phyloP scores from a whole-genome alignment of 306 rosid genomes.

The Gynostemma pentaphyllum region DNA sequence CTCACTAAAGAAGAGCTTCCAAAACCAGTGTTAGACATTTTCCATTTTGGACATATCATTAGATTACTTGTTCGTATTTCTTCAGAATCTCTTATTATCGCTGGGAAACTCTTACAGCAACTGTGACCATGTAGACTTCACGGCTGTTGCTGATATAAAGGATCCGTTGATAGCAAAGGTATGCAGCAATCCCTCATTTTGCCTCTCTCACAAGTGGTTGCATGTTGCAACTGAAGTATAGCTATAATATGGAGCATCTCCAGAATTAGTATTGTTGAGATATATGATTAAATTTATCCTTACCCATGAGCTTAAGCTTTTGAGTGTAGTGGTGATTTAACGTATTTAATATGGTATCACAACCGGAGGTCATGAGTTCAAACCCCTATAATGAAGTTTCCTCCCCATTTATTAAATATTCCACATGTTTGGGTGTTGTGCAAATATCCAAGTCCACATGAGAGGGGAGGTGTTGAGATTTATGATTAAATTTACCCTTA shows the following conservation, averaged over 20 bases:
- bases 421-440: too few species aligned
- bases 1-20: conserved; percentile 76
- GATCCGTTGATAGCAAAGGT: conserved; percentile 71
- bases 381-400: too few species aligned
- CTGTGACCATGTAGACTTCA: conserved; percentile 51
- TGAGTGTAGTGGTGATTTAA: too few species aligned
- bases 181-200: not conserved
- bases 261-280: too few species aligned
- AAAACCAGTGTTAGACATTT: conserved; percentile 53
- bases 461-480: too few species aligned
- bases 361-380: too few species aligned
- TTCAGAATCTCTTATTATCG: conserved; percentile 10
- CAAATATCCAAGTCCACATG: too few species aligned
- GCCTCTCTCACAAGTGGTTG: not conserved
- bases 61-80: not conserved
- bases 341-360: too few species aligned
- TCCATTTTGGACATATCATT: not conserved
- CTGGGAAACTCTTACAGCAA: conserved; percentile 39
- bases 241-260: not conserved
- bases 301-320: too few species aligned
- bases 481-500: too few species aligned
- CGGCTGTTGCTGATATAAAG: conserved; percentile 64
- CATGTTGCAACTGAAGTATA: not conserved
- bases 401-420: too few species aligned
- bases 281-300: too few species aligned